Evolutionary conservation across 441 rosid species (phyloP).

Genomic region (Capsella rubella): DNA sequence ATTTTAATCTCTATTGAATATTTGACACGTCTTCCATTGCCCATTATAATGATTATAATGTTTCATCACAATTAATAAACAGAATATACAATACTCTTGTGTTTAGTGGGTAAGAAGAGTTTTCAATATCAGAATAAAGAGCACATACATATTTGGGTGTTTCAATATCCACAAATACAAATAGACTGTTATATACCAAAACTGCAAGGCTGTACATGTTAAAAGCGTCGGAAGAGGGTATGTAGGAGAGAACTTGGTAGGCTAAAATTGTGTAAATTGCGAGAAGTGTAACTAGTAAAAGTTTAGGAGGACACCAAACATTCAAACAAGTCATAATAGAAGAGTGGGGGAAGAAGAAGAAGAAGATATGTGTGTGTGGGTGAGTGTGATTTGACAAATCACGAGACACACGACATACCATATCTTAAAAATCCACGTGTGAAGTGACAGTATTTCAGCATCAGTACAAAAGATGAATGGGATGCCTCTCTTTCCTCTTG

Average conservation of each 20-base stretch:
- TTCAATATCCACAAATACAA: background rate
- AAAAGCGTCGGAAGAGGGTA: background rate
- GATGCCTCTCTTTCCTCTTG: slow-evolving; percentile 33
- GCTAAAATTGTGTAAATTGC: background rate
- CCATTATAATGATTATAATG: slow-evolving; percentile 23
- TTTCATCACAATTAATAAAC: slow-evolving; percentile 7
- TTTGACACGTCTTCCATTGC: slow-evolving; percentile 38
- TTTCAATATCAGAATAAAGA: background rate
- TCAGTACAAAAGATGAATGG: slow-evolving; percentile 29
- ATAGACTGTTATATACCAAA: background rate
- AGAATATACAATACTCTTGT: slow-evolving; percentile 8
- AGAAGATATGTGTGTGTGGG: too few relatives aligned
- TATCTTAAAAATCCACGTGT: slow-evolving; percentile 47
- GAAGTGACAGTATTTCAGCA: slow-evolving; percentile 45
- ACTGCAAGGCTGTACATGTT: background rate
- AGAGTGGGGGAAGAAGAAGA: slow-evolving; percentile 3
- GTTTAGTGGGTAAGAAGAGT: slow-evolving; percentile 25
- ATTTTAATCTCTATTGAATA: slow-evolving; percentile 13
- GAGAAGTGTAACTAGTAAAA: background rate
- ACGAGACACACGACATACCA: slow-evolving; percentile 45
- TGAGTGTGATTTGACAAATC: slow-evolving; percentile 44
- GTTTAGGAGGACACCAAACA: slow-evolving; percentile 20
- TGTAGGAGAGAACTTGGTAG: background rate
- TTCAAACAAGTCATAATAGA: slow-evolving; percentile 35
- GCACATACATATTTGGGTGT: too few relatives aligned